phyloP scores from a whole-genome alignment of 1,284 basidiomycete genomes.

The Austroboletus novae-zelandiae region DNA sequence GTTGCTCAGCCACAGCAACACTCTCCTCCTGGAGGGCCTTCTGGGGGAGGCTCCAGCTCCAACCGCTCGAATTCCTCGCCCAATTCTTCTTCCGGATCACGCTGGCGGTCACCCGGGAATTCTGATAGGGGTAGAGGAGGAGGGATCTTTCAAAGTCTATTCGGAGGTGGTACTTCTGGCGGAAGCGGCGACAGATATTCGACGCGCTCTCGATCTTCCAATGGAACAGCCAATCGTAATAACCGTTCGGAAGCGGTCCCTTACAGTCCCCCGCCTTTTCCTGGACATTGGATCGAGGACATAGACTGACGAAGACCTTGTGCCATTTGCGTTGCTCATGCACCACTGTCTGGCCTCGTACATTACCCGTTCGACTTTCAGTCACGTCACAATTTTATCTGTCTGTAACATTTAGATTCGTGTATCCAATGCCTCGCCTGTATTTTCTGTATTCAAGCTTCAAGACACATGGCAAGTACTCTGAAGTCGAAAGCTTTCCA shows the following conservation, averaged over 20 bases:
- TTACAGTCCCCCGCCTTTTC: conserved; percentile 22
- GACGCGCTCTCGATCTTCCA: conserved; percentile 9
- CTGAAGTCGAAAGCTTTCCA: no score
- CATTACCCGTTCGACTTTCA: conserved; percentile 10
- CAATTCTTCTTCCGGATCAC: conserved; percentile 18
- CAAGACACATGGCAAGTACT: no score
- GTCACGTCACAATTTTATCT: conserved; percentile 10
- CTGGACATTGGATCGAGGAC: conserved; percentile 32
- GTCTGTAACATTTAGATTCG: conserved; percentile 14
- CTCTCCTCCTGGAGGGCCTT: conserved; percentile 14
- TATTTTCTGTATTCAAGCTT: no score
- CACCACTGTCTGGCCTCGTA: neutral
- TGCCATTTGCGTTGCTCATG: conserved; percentile 1
- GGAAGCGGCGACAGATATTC: conserved; percentile 11
- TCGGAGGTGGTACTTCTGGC: conserved; percentile 24
- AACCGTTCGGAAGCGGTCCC: conserved; percentile 5
- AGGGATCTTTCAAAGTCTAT: conserved; percentile 27
- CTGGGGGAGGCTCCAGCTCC: conserved; percentile 19
- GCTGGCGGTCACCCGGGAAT: conserved; percentile 14
- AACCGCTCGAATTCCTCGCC: conserved; percentile 17
- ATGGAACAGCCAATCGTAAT: conserved; percentile 10
- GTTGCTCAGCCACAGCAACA: conserved; percentile 28
- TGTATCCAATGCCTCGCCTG: conserved; percentile 8
- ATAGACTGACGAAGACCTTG: conserved; percentile 22
- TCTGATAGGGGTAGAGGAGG: conserved; percentile 18